These are phyloP conservation scores for Boletus rubroflammeus DNA, from an alignment of 768 basidiomycete genomes.

Conservation along the genomic window DNA sequence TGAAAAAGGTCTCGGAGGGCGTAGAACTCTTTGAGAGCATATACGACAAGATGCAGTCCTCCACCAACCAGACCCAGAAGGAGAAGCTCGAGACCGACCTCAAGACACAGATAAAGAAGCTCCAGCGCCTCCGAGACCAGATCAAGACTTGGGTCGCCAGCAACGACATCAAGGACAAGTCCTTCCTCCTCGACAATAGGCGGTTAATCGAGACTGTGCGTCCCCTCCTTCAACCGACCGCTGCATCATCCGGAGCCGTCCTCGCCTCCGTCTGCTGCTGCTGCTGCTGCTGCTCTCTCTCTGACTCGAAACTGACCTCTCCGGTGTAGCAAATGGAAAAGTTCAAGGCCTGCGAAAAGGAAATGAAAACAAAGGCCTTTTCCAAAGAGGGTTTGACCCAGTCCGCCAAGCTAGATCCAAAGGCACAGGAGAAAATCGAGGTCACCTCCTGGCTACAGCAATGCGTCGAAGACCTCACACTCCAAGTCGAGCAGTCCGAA, in stretches of 20 bases:
- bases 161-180: slow-evolving; percentile 99
- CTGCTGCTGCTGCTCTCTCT: slow-evolving; percentile 13
- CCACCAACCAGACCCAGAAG: slow-evolving; percentile 95
- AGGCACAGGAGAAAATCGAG: slow-evolving; percentile 94
- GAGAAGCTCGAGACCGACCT: slow-evolving; percentile 96
- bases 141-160: slow-evolving; percentile 96
- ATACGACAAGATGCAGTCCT: slow-evolving; percentile 97
- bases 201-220: slow-evolving; percentile 95
- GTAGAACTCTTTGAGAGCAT: slow-evolving; percentile 94
- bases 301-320: slow-evolving; percentile 1
- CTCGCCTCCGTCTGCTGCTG: neutral
- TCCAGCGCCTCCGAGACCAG: slow-evolving; percentile 79
- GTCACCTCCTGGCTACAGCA: slow-evolving; percentile 81
- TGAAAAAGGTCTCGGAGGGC: slow-evolving; percentile 95
- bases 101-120: slow-evolving; percentile 98
- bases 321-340: slow-evolving; percentile 96
- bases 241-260: neutral
- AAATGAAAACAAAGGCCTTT: slow-evolving; percentile 99
- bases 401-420: slow-evolving; percentile 91
- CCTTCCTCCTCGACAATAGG: slow-evolving; percentile 85
- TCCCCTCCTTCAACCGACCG: slow-evolving; percentile 3
- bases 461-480: slow-evolving; percentile 86
- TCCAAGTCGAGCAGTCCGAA: slow-evolving; percentile 92
- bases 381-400: slow-evolving; percentile 97
- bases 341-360: slow-evolving; percentile 99